phyloP scores from a whole-genome alignment of 2,329 filamentous ascomycete genomes.

The Huntiella moniliformis region DNA sequence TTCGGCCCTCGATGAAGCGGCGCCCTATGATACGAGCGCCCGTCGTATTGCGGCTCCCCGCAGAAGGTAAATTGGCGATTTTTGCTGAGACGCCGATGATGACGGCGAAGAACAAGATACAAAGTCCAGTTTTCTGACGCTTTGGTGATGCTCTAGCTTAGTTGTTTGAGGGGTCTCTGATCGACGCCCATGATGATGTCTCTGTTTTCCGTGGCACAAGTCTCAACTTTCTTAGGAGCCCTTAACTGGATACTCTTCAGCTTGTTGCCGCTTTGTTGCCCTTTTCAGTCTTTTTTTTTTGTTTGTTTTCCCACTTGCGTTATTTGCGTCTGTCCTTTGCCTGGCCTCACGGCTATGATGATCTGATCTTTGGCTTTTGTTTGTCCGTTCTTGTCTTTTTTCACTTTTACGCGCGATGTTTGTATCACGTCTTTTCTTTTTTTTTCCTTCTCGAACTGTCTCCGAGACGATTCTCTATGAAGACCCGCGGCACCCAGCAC shows the following conservation, averaged over 20 bases:
- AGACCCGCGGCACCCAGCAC: neutral
- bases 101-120: slow-evolving; percentile 6
- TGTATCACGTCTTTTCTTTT: slow-evolving; percentile 6
- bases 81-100: neutral
- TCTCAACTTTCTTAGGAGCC: neutral
- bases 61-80: slow-evolving; percentile 19
- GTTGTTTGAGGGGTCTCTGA: slow-evolving; percentile 10
- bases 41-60: slow-evolving; percentile 26
- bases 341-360: slow-evolving; percentile 3
- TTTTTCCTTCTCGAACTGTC: slow-evolving; percentile 10
- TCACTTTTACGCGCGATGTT: slow-evolving; percentile 1
- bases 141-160: slow-evolving; percentile 11
- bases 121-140: slow-evolving; percentile 12
- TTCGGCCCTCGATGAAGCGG: slow-evolving; percentile 36
- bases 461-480: slow-evolving; percentile 2
- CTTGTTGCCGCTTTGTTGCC: neutral
- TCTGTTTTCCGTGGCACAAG: no score
- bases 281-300: slow-evolving; percentile 2
- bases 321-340: neutral
- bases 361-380: slow-evolving; percentile 4
- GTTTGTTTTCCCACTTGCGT: neutral
- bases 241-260: neutral
- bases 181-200: neutral
- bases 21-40: slow-evolving; percentile 31
- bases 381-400: slow-evolving; percentile 1